Evolutionary conservation across 2,329 filamentous ascomycete genomes (phyloP), one percentile per base, ranked within the genome.

Genomic region (Xylaria sp.): DNA sequence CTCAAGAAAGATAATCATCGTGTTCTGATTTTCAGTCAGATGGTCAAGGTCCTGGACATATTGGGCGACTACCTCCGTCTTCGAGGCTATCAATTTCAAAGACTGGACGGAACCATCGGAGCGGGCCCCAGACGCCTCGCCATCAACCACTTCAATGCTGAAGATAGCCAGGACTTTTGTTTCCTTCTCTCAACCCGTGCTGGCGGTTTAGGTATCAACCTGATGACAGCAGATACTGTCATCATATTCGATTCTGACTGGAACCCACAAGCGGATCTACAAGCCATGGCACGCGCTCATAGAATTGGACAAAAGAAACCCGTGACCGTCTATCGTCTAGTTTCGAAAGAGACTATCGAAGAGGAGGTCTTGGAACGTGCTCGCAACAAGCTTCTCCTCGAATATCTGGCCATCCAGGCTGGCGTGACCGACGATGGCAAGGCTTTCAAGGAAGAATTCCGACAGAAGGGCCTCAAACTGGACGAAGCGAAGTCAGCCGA

Each of bases 11-110:
- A 99, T 70, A 91, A 91, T 52, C 94, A 99, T 75, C 90, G 94
- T 57, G 95, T 99, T 10, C 78, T 99, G 64, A 97, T 99, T 65
- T 99, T 99, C 79, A 97, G 93, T 73, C 94, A 99, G 73, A 99
- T 99, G 94, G 95, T 99, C 42, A 95, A 91, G 72, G 97, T 99
- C 90, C 83, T 99, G 19, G 92, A 99, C 70, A 94, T 99, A 56
- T 81, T 99, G 1, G 91, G 91, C 51, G 93, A 99, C 69, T 99
- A 99, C 72, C 84, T 97, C 65, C 90, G 91, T 55, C 83, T 94
- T 56, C 89, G 94, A 63, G 92, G 92, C n/a, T 95, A 97, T 74
- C 87, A 94, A 60, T 97, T 94, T 71, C 95, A 99, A 72, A 85
- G 94, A 16, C 83, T 99, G 6, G 94, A 99, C 72, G 94, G 94